Base-by-base conservation (phyloP, 345 rosid genomes). In the Eucalyptus pauciflora region DNA sequence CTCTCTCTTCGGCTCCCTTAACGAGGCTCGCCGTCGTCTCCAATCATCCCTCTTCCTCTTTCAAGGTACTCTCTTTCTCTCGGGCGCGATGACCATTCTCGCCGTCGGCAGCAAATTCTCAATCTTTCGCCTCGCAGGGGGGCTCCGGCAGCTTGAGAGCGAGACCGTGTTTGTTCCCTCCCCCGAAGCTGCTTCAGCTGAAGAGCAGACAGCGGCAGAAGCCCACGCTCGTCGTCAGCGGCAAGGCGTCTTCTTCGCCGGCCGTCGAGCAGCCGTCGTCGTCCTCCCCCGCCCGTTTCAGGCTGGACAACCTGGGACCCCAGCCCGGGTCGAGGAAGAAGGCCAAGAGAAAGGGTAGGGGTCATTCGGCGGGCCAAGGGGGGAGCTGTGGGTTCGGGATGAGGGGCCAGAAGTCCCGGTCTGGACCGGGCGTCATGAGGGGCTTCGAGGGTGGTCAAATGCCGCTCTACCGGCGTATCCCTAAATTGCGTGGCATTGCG, bases 391-490 rank as follows among this genome's bases (percentile, higher is more conserved):
- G 99, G 88, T 96, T 96, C 86, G 99, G 99, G 16, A 96, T 96
- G 99, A 94, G 98, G 92, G 99, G 99, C n/a, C 99, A 97, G 94
- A 97, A 97, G 87, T 98, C 99, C 24, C 92, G 98, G 87, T 95
- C 99, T 0, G 99, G 99, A 88, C 99, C 97, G 24, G 99, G 99
- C 29, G 94, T 96, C 62, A 93, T 93, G 90, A 95, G 91, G 92
- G 99, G 99, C 0, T 98, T 98, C 49, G 99, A 98, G 91, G 99
- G 99, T n/a, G 99, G 99, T 2, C 98, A 96, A 91, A 98, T 96
- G 92, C 97, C 99, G 25, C 98, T 98, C 27, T 97, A 96, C 89
- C 94, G 99, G 50, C 97, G 99, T 27, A 89, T 98, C 85, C 99
- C 99, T 1, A 98, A 97, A 89, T 92, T 98, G 91, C 94, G 97